These are phyloP conservation scores for Lachancea lanzarotensis DNA, from an alignment of 805 yeast genomes.

Conservation along the genomic window DNA sequence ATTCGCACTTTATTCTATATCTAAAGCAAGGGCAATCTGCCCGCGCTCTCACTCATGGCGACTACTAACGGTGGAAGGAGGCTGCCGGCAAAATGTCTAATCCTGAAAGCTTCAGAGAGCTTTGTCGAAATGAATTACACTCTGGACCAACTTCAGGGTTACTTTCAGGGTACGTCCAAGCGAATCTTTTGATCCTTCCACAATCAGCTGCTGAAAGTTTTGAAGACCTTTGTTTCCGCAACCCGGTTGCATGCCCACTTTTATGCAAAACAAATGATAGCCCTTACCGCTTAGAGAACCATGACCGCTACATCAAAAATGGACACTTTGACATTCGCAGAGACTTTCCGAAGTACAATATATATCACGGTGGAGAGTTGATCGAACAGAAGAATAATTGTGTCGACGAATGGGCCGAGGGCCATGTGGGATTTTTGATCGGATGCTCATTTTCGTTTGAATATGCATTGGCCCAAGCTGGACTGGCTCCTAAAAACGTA, in stretches of 20 bases:
- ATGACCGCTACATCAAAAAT: conserved; percentile 1
- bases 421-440: conserved; percentile 37
- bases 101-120: conserved; percentile 12
- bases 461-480: conserved; percentile 27
- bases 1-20: too few relatives aligned
- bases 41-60: too few relatives aligned
- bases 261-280: conserved; percentile 29
- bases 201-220: conserved; percentile 31
- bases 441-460: conserved; percentile 41
- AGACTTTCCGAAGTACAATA: conserved; percentile 34
- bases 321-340: conserved; percentile 28
- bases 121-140: conserved; percentile 12
- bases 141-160: conserved; percentile 20
- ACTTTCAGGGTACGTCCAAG: conserved; percentile 33
- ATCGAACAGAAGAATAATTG: conserved; percentile 23
- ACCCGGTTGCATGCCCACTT: conserved; percentile 38
- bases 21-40: too few relatives aligned
- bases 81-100: too few relatives aligned
- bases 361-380: conserved; percentile 32
- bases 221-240: conserved; percentile 31
- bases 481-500: conserved; percentile 29
- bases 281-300: conserved; percentile 19
- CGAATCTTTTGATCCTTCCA: conserved; percentile 36
- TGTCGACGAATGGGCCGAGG: conserved; percentile 29
- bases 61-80: too few relatives aligned